phyloP scores from a whole-genome alignment of 2,329 filamentous ascomycete genomes.

The Calonectria crousiana region DNA sequence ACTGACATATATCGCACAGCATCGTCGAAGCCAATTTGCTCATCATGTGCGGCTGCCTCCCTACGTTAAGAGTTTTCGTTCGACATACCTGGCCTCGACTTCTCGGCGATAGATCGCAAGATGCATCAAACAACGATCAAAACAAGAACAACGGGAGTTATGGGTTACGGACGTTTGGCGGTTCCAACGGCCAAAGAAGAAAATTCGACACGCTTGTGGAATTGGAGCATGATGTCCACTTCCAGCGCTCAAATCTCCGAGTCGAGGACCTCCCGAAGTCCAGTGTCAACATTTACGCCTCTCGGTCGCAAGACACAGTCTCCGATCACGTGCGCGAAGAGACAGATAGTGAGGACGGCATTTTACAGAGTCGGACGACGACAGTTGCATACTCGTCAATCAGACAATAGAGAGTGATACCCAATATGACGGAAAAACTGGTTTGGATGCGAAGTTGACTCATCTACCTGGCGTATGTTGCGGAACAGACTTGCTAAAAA shows the following conservation, averaged over 20 bases:
- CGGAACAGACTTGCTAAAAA: neutral
- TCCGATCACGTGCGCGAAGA: neutral
- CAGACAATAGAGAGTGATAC: neutral
- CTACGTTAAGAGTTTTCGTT: slow-evolving; percentile 51
- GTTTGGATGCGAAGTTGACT: neutral
- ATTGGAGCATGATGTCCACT: neutral
- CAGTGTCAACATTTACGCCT: neutral
- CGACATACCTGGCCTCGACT: slow-evolving; percentile 18
- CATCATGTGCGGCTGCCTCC: slow-evolving; percentile 54
- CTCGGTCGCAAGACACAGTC: neutral
- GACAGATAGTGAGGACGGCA: slow-evolving; percentile 1
- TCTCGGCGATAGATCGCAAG: neutral
- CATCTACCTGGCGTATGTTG: neutral
- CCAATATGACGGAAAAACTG: neutral
- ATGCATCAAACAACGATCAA: neutral
- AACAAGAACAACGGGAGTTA: neutral
- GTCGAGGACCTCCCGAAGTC: neutral
- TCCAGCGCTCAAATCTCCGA: neutral
- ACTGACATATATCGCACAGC: slow-evolving; percentile 29
- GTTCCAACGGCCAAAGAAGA: neutral
- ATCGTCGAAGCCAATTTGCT: slow-evolving; percentile 53
- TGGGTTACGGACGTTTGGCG: neutral
- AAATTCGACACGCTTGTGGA: neutral
- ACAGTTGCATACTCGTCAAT: neutral
- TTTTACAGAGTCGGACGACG: neutral